Percentiles rank a stretch among this genome's conserved stretches.
phyloP scores from a whole-genome alignment of 768 basidiomycete species.

The Sporobolomyces roseus region DNA sequence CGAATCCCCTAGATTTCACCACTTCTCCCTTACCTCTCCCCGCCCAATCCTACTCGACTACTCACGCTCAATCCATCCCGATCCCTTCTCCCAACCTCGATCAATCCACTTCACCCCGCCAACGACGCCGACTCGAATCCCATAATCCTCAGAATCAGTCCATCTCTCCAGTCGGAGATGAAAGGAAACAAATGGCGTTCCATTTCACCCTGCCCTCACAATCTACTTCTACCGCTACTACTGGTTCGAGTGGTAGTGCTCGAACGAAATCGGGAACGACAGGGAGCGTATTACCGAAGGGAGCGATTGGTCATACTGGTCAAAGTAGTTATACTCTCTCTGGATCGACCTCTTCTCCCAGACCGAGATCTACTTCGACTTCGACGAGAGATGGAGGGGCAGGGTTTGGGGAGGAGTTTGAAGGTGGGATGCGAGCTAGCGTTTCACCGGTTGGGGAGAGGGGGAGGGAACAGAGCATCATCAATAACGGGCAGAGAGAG shows the following conservation, averaged over 20 bases:
- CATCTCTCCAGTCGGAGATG: conserved; percentile 2
- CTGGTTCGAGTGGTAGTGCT: background rate
- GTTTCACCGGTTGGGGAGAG: no score
- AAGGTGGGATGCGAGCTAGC: no score
- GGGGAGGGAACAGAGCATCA: no score
- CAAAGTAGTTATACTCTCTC: conserved; percentile 17
- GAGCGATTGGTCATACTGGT: conserved; percentile 32
- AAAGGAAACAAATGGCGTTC: conserved; percentile 34
- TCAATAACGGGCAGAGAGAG: no score
- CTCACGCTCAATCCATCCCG: background rate
- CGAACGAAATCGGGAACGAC: no score
- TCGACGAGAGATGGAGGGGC: background rate
- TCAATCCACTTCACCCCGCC: conserved; percentile 36
- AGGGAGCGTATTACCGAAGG: conserved; percentile 2
- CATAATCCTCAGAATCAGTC: background rate
- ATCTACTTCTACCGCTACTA: background rate
- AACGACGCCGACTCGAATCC: conserved; percentile 39
- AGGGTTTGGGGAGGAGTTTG: no score
- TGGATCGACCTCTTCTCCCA: background rate
- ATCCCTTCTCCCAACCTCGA: conserved; percentile 8
- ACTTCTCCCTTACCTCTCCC: background rate
- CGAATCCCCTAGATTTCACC: conserved; percentile 3
- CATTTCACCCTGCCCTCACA: conserved; percentile 25
- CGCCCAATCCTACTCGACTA: conserved; percentile 11
- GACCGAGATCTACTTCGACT: background rate